Base-by-base conservation (phyloP, 345 rosid species). In the Trapa incisa region DNA sequence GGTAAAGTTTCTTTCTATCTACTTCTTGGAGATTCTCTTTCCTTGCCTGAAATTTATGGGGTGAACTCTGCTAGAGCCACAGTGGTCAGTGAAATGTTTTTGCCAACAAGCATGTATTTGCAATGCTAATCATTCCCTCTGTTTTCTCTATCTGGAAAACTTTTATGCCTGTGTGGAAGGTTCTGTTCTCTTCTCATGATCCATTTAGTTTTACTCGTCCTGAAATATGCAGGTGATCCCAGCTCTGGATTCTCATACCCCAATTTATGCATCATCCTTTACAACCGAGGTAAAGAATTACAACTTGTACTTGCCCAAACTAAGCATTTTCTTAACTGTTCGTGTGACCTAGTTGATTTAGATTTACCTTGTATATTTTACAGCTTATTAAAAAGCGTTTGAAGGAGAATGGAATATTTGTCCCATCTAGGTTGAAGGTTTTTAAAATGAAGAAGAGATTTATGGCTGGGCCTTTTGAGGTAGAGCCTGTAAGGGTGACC, bases 401-500 rank as follows among this genome's bases (percentile, higher is more conserved):
- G 82, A 94, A 94, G 87, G 99, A 94, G 85, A 75, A 88, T 63
- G 97, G 97, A 60, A 87, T 94, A 72, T 94, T 88, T 56, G 86
- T 87, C 72, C 95, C 89, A 35, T 94, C 97, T 57, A 89, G 99
- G 74, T 88, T 94, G 61, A 91, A 91, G 81, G 71, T 77, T 64
- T 94, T 87, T 68, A 86, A 63, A 76, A 78, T 83, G 54, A 86
- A 75, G 77, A 86, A 75, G 71, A 91, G 81, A 80, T 94, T 94
- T 75, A 75, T 65, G 81, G 96, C 97, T 75, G 99, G 99, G 37
- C 97, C 99, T 76, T 94, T 94, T 80, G 99, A 94, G 76, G 75
- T 94, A 78, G 99, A 94, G 81, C 97, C 99, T 39, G 77, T 94
- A 68, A 87, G 85, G 35, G 99, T 94, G 67, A 94, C 99, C 5